Evolutionary conservation across 2,329 filamentous ascomycete species (phyloP).

Genomic region (Fusarium dlaminii): DNA sequence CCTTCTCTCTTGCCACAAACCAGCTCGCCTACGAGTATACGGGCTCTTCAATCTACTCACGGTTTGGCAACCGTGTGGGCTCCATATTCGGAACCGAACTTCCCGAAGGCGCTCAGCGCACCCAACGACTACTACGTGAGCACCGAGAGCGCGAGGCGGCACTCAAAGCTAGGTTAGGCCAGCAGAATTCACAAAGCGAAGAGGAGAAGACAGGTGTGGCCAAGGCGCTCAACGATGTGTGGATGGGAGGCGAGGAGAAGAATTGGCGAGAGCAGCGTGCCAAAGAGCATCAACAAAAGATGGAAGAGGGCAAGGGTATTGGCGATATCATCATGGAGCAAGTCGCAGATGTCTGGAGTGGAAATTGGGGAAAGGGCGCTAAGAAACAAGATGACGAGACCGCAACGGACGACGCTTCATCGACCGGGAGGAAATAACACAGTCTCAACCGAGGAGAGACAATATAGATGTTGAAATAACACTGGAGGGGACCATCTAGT

Average conservation of each 20-base stretch:
- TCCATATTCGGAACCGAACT: slow-evolving; percentile 63
- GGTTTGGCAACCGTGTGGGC: slow-evolving; percentile 55
- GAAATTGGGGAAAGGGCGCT: slow-evolving; percentile 46
- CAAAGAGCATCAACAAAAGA: slow-evolving; percentile 61
- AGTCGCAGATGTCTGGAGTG: slow-evolving; percentile 62
- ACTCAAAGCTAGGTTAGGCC: slow-evolving; percentile 34
- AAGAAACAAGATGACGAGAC: slow-evolving; percentile 44
- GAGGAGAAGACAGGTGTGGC: slow-evolving; percentile 47
- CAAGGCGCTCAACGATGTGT: slow-evolving; percentile 57
- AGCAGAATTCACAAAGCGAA: slow-evolving; percentile 23
- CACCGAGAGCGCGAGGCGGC: slow-evolving; percentile 54
- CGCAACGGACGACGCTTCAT: slow-evolving; percentile 14
- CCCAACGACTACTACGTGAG: slow-evolving; percentile 57
- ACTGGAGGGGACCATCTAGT: not conserved
- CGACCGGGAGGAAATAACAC: slow-evolving; percentile 37
- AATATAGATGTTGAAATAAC: not conserved
- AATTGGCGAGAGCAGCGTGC: slow-evolving; percentile 64
- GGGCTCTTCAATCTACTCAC: slow-evolving; percentile 61
- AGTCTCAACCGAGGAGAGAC: slow-evolving; percentile 32
- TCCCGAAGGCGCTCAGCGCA: slow-evolving; percentile 63
- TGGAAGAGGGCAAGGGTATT: slow-evolving; percentile 65
- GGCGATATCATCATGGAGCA: slow-evolving; percentile 66
- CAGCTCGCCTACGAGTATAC: slow-evolving; percentile 67
- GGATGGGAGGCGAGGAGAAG: slow-evolving; percentile 67
- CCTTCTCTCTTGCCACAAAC: slow-evolving; percentile 63